Conservation (phyloP, 176 grass and related monocot species). For the Lolium multiflorum region DNA sequence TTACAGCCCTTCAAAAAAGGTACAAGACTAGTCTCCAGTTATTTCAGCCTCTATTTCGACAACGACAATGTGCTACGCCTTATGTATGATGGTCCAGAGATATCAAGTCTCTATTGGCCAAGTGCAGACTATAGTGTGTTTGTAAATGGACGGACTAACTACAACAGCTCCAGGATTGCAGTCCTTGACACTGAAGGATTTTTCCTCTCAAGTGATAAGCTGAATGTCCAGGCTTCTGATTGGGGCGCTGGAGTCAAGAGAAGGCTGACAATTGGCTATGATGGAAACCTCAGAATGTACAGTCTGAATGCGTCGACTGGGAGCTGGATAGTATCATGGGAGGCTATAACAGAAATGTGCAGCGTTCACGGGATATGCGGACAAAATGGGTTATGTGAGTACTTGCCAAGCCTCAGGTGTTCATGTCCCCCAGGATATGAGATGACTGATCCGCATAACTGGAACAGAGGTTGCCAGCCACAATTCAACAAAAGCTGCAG, state of each 20-base stretch:
- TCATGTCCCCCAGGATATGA: slow-evolving; percentile 19
- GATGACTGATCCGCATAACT: slow-evolving; percentile 49
- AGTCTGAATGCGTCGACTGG: slow-evolving; percentile 41
- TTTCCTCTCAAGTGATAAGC: slow-evolving; percentile 63
- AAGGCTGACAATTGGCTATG: slow-evolving; percentile 58
- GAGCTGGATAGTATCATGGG: slow-evolving; percentile 58
- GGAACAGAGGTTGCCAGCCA: slow-evolving; percentile 64
- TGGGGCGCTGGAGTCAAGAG: slow-evolving; percentile 48
- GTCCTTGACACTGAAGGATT: slow-evolving; percentile 54
- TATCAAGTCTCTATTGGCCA: slow-evolving; percentile 79
- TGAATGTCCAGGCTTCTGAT: slow-evolving; percentile 56
- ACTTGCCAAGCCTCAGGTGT: slow-evolving; percentile 40
- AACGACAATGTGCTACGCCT: slow-evolving; percentile 70
- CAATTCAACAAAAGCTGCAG: slow-evolving; percentile 45
- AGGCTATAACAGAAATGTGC: slow-evolving; percentile 47
- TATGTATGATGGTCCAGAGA: slow-evolving; percentile 66
- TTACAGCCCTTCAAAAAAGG: slow-evolving; percentile 57
- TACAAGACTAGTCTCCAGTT: slow-evolving; percentile 53
- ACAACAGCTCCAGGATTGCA: slow-evolving; percentile 64
- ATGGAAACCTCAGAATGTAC: slow-evolving; percentile 46
- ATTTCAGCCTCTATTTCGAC: slow-evolving; percentile 70
- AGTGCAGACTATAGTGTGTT: slow-evolving; percentile 32
- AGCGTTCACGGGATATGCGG: slow-evolving; percentile 70
- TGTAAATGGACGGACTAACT: slow-evolving; percentile 48
- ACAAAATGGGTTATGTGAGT: slow-evolving; percentile 63